Conservation (phyloP, 2,329 filamentous ascomycete genomes). For the Aspergillus caelatus region DNA sequence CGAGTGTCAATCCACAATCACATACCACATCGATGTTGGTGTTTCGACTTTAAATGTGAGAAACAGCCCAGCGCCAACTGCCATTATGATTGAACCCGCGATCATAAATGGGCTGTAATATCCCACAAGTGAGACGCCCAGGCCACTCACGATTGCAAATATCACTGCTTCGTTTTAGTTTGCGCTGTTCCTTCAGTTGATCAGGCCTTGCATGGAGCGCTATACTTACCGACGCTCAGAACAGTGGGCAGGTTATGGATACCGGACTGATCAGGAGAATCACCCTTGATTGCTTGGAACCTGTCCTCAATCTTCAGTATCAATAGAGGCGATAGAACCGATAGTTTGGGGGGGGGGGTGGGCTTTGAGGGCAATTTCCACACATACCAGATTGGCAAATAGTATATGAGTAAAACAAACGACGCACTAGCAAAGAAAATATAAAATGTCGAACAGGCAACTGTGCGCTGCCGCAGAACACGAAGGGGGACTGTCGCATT, state of each 20-base stretch:
- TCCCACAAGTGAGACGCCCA: conserved; percentile 1
- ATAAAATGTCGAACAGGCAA: conserved; percentile 12
- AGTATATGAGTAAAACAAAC: conserved; percentile 17
- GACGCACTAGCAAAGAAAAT: conserved; percentile 7
- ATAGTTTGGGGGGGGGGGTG: too few relatives aligned
- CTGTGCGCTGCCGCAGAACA: conserved; percentile 10
- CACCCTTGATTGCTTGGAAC: conserved; percentile 16
- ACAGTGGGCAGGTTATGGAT: conserved; percentile 10
- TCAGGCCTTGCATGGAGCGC: neutral
- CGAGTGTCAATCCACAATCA: neutral
- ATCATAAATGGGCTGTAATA: conserved; percentile 12
- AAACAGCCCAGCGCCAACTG: neutral
- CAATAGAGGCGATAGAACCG: neutral
- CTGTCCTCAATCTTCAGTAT: neutral
- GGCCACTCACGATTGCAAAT: conserved; percentile 10
- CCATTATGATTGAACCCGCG: neutral
- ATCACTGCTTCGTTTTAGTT: conserved; percentile 11
- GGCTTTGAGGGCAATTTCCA: neutral
- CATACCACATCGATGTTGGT: conserved; percentile 1
- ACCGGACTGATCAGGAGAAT: conserved; percentile 2
- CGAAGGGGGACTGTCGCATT: conserved; percentile 7
- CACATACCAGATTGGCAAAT: conserved; percentile 16
- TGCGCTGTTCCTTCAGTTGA: neutral
- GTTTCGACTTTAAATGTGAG: neutral
- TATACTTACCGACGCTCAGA: conserved; percentile 8